Percentiles rank a stretch among this genome's conserved stretches.
These are phyloP conservation scores for Alternaria atra DNA, from an alignment of 2,329 filamentous ascomycete species.

Conservation along the genomic window DNA sequence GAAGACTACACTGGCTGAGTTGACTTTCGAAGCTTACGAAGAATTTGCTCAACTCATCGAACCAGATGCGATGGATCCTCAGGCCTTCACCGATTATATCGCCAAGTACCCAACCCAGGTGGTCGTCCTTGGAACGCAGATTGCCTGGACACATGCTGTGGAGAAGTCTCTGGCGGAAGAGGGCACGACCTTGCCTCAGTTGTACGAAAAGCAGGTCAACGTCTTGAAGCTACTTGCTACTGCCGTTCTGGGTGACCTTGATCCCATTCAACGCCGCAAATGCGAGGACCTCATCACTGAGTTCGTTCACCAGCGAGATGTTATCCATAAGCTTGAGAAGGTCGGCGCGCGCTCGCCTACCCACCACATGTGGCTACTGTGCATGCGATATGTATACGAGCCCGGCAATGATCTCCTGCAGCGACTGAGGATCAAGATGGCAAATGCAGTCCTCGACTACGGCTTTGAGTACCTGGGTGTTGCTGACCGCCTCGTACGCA, in stretches of 20 bases:
- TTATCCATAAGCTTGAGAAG: conserved; percentile 84
- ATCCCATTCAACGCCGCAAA: conserved; percentile 88
- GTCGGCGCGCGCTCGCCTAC: conserved; percentile 76
- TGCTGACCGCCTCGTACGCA: conserved; percentile 93
- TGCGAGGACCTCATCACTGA: conserved; percentile 99
- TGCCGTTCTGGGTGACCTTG: conserved; percentile 88
- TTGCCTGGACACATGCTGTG: conserved; percentile 89
- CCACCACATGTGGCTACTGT: conserved; percentile 91
- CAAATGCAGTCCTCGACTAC: conserved; percentile 93
- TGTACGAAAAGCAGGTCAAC: conserved; percentile 85
- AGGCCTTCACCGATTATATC: conserved; percentile 81
- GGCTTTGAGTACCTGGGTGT: conserved; percentile 98
- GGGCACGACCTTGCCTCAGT: conserved; percentile 71
- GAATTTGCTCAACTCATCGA: conserved; percentile 82
- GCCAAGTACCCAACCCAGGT: conserved; percentile 89
- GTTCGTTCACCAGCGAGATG: conserved; percentile 96
- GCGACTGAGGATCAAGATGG: conserved; percentile 92
- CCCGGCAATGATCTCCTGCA: conserved; percentile 82
- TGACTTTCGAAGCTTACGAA: conserved; percentile 84
- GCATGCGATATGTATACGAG: conserved; percentile 95
- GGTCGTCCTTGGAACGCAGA: conserved; percentile 92
- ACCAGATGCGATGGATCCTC: conserved; percentile 73
- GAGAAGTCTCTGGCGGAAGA: conserved; percentile 78
- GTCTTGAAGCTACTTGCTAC: conserved; percentile 86
- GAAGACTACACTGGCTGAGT: conserved; percentile 91